These are phyloP conservation scores for Turnera subulata DNA, from an alignment of 345 rosid genomes.

Conservation along the genomic window DNA sequence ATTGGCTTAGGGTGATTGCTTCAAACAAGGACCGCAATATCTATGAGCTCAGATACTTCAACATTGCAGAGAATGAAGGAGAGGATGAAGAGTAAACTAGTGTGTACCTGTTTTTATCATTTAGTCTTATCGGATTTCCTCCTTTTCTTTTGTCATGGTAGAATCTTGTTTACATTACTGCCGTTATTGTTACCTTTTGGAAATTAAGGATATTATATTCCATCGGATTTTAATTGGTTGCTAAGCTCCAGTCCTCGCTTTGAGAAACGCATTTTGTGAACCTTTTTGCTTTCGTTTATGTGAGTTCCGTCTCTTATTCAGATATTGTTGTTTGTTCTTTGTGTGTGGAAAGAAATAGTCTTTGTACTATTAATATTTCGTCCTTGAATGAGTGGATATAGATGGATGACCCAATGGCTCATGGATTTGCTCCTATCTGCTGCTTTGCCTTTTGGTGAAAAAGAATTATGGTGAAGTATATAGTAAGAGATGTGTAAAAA, in stretches of 20 bases:
- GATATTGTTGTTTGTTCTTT: neutral
- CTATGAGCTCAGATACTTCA: conserved; percentile 89
- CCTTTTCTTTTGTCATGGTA: neutral
- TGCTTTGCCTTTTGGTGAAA: too few species aligned
- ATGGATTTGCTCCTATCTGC: too few species aligned
- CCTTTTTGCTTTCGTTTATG: too few species aligned
- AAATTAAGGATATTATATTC: neutral
- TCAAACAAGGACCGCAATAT: conserved; percentile 79
- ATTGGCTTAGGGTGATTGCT: conserved; percentile 91
- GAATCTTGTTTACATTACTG: neutral
- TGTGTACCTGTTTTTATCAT: neutral
- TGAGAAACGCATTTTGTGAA: too few species aligned
- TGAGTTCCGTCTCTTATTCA: too few species aligned
- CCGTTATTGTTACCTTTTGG: neutral
- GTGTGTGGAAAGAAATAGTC: neutral
- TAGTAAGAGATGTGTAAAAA: too few species aligned
- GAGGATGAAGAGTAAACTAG: conserved; percentile 60
- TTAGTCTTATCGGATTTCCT: neutral
- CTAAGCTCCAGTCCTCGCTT: too few species aligned
- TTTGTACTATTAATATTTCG: too few species aligned
- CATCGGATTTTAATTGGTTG: too few species aligned
- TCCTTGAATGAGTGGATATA: too few species aligned
- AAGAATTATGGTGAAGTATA: too few species aligned
- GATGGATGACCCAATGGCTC: too few species aligned
- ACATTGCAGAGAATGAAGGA: conserved; percentile 84